Evolutionary conservation across 2,329 filamentous ascomycete species (phyloP).

Genomic region (Sporothrix pseudoabietina): DNA sequence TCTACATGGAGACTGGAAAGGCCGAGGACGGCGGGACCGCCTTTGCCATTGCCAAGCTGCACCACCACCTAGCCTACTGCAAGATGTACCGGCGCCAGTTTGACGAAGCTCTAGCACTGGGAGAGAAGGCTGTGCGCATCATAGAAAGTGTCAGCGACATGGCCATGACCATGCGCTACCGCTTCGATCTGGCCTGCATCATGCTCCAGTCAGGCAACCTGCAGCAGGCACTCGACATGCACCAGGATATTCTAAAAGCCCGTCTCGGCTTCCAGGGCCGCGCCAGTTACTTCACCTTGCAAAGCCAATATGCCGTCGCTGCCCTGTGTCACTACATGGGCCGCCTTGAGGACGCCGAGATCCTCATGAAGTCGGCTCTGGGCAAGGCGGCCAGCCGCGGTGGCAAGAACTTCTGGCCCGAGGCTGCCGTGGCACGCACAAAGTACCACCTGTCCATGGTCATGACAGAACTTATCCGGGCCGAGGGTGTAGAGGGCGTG

Average conservation of each 20-base stretch:
- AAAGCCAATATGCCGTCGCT: constrained; percentile 34
- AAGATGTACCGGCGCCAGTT: constrained; percentile 32
- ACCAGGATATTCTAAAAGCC: constrained; percentile 31
- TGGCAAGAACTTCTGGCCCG: constrained; percentile 33
- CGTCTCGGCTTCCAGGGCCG: constrained; percentile 34
- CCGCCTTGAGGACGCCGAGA: constrained; percentile 32
- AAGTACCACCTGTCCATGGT: constrained; percentile 34
- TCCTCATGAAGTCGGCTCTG: constrained; percentile 30
- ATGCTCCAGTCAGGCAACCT: constrained; percentile 31
- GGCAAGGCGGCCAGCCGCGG: constrained; percentile 27
- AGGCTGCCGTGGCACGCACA: constrained; percentile 32
- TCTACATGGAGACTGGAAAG: constrained; percentile 24
- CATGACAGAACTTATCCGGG: constrained; percentile 23
- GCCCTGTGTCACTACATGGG: constrained; percentile 32
- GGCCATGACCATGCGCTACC: constrained; percentile 32
- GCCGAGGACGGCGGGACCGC: constrained; percentile 18
- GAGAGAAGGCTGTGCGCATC: constrained; percentile 26
- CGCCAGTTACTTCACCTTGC: constrained; percentile 34
- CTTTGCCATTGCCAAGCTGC: constrained; percentile 34
- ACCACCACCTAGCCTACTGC: constrained; percentile 34
- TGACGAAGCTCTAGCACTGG: constrained; percentile 26
- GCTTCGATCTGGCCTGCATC: constrained; percentile 33
- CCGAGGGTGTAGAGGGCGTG: neutral
- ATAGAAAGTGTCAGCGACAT: constrained; percentile 31
- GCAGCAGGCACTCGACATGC: constrained; percentile 30